Conservation (phyloP, 345 rosid species). For the Excoecaria agallocha region DNA sequence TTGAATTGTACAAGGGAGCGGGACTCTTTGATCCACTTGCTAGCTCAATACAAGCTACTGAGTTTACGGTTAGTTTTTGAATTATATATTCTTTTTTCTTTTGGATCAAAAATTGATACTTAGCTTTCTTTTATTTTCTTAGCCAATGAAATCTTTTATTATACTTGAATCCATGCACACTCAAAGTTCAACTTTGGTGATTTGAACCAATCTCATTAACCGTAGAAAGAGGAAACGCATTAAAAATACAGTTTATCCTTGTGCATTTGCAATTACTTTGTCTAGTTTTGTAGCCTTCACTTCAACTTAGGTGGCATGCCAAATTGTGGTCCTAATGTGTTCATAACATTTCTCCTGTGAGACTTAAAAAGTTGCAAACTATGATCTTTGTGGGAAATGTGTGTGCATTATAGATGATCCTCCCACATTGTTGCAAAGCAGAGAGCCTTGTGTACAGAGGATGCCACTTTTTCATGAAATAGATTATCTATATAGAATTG, state of each 20-base stretch:
- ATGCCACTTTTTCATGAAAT: not conserved
- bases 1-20: constrained; percentile 92
- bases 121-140: not conserved
- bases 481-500: not conserved
- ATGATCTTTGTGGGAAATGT: not conserved
- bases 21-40: constrained; percentile 78
- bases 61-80: constrained; percentile 70
- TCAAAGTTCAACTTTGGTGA: no score
- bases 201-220: not conserved
- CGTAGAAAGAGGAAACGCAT: not conserved
- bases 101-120: not conserved
- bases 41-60: constrained; percentile 78
- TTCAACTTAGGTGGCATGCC: not conserved
- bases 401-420: no score
- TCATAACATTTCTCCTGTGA: no score
- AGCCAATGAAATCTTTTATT: not conserved
- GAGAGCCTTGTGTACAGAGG: not conserved
- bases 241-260: not conserved
- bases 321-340: not conserved
- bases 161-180: not conserved
- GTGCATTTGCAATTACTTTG: not conserved
- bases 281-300: not conserved
- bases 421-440: not conserved
- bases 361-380: not conserved
- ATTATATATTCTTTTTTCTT: not conserved